Conservation (phyloP, 495 filamentous ascomycete species). For the Penicillium crystallinum region DNA sequence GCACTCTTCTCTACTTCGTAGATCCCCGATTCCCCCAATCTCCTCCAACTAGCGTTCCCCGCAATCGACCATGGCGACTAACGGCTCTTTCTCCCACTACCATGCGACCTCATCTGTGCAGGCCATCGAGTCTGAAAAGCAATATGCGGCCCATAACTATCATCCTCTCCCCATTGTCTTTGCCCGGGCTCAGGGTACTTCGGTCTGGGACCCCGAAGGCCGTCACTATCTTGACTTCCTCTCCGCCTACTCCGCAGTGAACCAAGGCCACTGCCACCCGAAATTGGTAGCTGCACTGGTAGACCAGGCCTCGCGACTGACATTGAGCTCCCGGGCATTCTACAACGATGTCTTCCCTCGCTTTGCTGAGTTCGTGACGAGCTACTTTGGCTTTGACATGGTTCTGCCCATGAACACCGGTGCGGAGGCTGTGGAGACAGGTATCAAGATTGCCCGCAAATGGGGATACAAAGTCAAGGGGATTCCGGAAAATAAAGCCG, state of each 20-base stretch:
- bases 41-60: slow-evolving; percentile 9
- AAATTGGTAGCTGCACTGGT: slow-evolving; percentile 85
- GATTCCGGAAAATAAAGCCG: slow-evolving; percentile 76
- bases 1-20: not conserved
- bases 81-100: slow-evolving; percentile 48
- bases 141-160: slow-evolving; percentile 96
- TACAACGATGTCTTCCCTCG: slow-evolving; percentile 98
- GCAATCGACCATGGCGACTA: slow-evolving; percentile 32
- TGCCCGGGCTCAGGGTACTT: slow-evolving; percentile 71
- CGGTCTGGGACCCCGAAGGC: slow-evolving; percentile 96
- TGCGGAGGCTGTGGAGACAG: slow-evolving; percentile 97
- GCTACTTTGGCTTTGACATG: slow-evolving; percentile 95
- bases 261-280: slow-evolving; percentile 98
- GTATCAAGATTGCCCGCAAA: slow-evolving; percentile 94
- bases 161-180: slow-evolving; percentile 94
- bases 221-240: slow-evolving; percentile 97
- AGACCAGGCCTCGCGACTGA: slow-evolving; percentile 85
- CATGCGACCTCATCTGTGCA: slow-evolving; percentile 74
- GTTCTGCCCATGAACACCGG: slow-evolving; percentile 99
- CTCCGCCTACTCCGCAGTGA: slow-evolving; percentile 95
- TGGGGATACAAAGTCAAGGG: slow-evolving; percentile 98
- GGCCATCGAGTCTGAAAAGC: slow-evolving; percentile 75
- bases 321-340: slow-evolving; percentile 92
- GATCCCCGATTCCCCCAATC: not conserved
- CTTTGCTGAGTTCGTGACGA: slow-evolving; percentile 88